Base-by-base conservation (phyloP, 495 filamentous ascomycete genomes). In the Aspergillus egyptiacus region DNA sequence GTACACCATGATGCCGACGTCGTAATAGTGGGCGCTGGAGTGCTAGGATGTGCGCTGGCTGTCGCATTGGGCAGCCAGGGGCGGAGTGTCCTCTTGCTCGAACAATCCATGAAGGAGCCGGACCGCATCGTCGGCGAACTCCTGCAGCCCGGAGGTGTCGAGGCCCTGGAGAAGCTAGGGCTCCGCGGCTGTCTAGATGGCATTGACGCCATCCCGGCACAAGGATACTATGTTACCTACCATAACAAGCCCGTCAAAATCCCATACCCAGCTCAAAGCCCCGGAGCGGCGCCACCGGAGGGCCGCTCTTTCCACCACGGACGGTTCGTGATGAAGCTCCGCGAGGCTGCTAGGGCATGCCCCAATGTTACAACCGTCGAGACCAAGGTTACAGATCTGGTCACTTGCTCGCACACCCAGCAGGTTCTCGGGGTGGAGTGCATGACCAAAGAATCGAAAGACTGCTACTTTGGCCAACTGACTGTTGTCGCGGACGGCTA, bases 41-140 rank as follows among this genome's bases (percentile, higher is more conserved):
- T 97, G 46, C 75, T 95, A 33, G 93, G 93, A 15, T 94, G 88
- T 63, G 88, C 93, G 6, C 70, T 90, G 55, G 90, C 94, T 5
- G 74, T 89, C n/a, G 82, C 94, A 5, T 79, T 86, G 37, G 84
- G 90, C 23, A 78, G 91, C 30, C 94, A 97, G 65, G 90, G 90
- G 10, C 82, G 93, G 28, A 91, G 84, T 61, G 90, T 98, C 13
- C 77, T 95, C n/a, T 71, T 98, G 40, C 78, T 98, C 17, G 93
- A 98, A 68, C 75, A 75, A 54, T 91, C 84, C 66, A 71, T 96
- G 64, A 90, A 91, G 68, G 87, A 96, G 70, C 93, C 93, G 10
- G 89, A 97, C 71, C 83, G 93, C 46, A 98, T 98, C 58, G 91
- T 98, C 17, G 93, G 93, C 46, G 93, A 98, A 71, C 69, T 98